Evolutionary conservation across 2,329 filamentous ascomycete species (phyloP).

Genomic region (Monilinia aucupariae): DNA sequence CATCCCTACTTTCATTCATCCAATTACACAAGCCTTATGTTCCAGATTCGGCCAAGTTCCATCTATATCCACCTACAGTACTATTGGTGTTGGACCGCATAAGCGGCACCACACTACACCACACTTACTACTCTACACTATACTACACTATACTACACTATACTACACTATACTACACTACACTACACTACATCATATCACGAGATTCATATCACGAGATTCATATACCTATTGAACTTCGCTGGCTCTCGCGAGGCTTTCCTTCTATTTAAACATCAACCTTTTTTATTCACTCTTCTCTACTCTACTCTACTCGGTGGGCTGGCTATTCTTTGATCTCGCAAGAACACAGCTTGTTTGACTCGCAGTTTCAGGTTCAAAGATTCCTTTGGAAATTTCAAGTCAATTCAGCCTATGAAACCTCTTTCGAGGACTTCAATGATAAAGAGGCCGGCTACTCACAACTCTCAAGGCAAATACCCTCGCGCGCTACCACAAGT

Average conservation of each 20-base stretch:
- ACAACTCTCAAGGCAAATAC: not conserved
- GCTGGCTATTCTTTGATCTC: not conserved
- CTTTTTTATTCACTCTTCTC: too few relatives aligned
- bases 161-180: too few relatives aligned
- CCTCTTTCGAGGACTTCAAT: not conserved
- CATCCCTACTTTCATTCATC: too few relatives aligned
- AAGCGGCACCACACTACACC: not conserved
- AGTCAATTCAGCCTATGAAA: not conserved
- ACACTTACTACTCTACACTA: too few relatives aligned
- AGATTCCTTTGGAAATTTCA: not conserved
- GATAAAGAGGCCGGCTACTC: not conserved
- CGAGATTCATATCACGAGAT: too few relatives aligned
- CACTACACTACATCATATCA: too few relatives aligned
- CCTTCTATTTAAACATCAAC: too few relatives aligned
- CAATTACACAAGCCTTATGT: slow-evolving; percentile 1
- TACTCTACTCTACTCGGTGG: not conserved
- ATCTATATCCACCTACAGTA: not conserved
- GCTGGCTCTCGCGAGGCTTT: too few relatives aligned
- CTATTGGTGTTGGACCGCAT: not conserved
- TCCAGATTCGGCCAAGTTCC: not conserved
- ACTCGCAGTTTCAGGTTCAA: not conserved
- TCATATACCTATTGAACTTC: too few relatives aligned
- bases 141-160: too few relatives aligned
- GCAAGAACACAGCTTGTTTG: not conserved
- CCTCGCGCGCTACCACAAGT: not conserved